Percentiles rank a stretch among this genome's conserved stretches.
Evolutionary conservation across 208 protist genomes (phyloP).

Genomic region (Tritrichomonas foetus): DNA sequence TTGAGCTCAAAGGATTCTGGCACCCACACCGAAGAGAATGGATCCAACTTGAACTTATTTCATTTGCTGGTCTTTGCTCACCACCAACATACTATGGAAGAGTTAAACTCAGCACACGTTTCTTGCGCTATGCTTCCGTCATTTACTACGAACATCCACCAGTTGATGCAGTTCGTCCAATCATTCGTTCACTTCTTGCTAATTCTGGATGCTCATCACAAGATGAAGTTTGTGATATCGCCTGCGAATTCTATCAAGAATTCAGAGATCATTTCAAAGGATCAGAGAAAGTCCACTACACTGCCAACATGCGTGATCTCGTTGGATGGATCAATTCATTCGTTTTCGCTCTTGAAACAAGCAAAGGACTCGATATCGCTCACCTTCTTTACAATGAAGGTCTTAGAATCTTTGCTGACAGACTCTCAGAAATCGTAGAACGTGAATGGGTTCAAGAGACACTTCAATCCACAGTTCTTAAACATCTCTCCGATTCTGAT

Average conservation of each 20-base stretch:
- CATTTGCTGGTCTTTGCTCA: slow-evolving; percentile 90
- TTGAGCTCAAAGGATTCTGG: slow-evolving; percentile 93
- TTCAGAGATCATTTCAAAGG: slow-evolving; percentile 53
- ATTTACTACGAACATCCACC: slow-evolving; percentile 96
- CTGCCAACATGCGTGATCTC: neutral
- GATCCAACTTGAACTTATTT: slow-evolving; percentile 83
- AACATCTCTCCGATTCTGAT: neutral
- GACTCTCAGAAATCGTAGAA: slow-evolving; percentile 80
- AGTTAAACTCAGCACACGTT: slow-evolving; percentile 80
- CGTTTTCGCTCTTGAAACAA: neutral
- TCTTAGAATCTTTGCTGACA: slow-evolving; percentile 86
- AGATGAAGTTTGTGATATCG: slow-evolving; percentile 43
- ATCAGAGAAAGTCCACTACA: slow-evolving; percentile 65
- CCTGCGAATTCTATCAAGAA: slow-evolving; percentile 52
- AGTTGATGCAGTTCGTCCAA: slow-evolving; percentile 62
- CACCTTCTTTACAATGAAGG: slow-evolving; percentile 90
- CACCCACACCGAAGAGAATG: slow-evolving; percentile 66
- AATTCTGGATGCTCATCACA: slow-evolving; percentile 78
- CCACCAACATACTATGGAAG: slow-evolving; percentile 96
- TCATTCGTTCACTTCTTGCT: slow-evolving; percentile 90
- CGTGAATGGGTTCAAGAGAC: slow-evolving; percentile 77
- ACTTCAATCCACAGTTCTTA: slow-evolving; percentile 45
- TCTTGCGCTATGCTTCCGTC: slow-evolving; percentile 91
- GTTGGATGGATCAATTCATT: neutral
- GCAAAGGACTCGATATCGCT: slow-evolving; percentile 62